Percentiles rank a stretch among this genome's conserved stretches.
phyloP scores from a whole-genome alignment of 768 basidiomycete species.

The Auriculariales sp. region DNA sequence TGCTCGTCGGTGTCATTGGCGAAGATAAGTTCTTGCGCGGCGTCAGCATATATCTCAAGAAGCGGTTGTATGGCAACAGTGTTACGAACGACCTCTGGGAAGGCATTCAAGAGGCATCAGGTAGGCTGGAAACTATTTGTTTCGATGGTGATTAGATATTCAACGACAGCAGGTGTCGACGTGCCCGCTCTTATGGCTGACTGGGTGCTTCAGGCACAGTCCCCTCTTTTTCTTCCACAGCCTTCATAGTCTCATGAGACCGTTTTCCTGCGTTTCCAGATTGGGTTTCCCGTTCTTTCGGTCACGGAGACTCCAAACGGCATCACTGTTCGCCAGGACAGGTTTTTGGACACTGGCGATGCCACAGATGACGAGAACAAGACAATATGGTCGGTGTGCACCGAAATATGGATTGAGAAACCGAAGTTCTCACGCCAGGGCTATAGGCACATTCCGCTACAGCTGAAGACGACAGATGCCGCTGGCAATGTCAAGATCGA shows the following conservation, averaged over 20 bases:
- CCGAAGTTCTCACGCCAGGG: no score
- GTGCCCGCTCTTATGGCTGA: conserved; percentile 73
- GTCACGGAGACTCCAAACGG: conserved; percentile 64
- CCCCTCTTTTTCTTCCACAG: neutral
- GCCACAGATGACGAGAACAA: conserved; percentile 71
- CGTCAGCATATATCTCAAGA: conserved; percentile 85
- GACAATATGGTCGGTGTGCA: conserved; percentile 69
- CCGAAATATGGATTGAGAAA: no score
- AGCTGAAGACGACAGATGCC: conserved; percentile 46
- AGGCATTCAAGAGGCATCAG: conserved; percentile 63
- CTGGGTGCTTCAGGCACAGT: conserved; percentile 67
- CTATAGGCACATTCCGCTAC: conserved; percentile 66
- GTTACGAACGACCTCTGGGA: conserved; percentile 79
- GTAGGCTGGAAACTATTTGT: no score
- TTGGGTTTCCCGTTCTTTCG: conserved; percentile 81
- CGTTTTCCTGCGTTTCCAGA: no score
- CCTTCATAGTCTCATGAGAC: neutral
- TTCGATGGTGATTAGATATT: no score
- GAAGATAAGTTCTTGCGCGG: conserved; percentile 79
- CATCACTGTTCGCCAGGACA: conserved; percentile 73
- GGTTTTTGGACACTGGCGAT: conserved; percentile 79
- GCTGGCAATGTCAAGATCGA: conserved; percentile 46
- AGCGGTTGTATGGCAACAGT: conserved; percentile 72
- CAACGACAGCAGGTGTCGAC: no score
- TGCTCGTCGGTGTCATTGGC: conserved; percentile 81